Conservation (phyloP, 208 protist genomes). For the Balamuthia mandrillaris region DNA sequence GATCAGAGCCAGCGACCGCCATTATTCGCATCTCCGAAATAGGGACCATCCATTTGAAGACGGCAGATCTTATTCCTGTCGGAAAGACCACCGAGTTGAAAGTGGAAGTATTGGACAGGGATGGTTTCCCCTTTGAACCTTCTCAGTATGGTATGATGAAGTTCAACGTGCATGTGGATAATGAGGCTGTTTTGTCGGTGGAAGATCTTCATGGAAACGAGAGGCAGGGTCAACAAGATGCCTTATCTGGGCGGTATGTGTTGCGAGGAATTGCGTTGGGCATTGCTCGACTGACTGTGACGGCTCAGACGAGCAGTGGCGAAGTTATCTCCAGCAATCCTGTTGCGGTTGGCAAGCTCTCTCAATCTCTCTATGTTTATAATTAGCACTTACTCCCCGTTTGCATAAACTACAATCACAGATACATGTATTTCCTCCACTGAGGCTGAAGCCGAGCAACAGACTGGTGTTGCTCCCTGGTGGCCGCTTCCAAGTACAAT, state of each 20-base stretch:
- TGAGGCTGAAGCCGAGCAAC: not conserved
- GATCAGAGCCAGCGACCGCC: not conserved
- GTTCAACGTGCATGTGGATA: not conserved
- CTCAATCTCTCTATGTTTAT: too few relatives aligned
- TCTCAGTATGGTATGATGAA: not conserved
- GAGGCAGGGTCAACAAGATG: too few relatives aligned
- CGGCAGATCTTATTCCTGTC: not conserved
- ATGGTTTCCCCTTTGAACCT: not conserved
- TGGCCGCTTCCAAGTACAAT: slow-evolving; percentile 18
- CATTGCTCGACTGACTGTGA: slow-evolving; percentile 14
- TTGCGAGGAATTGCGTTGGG: not conserved
- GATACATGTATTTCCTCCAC: slow-evolving; percentile 33
- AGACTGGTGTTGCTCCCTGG: slow-evolving; percentile 20
- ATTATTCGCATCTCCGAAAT: slow-evolving; percentile 16
- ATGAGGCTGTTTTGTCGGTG: slow-evolving; percentile 12
- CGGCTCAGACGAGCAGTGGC: not conserved
- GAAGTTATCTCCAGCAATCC: not conserved
- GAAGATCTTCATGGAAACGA: not conserved
- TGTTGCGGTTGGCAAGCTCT: not conserved
- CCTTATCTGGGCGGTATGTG: not conserved
- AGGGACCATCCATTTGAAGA: not conserved
- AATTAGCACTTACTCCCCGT: too few relatives aligned
- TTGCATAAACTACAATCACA: too few relatives aligned
- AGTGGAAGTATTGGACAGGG: slow-evolving; percentile 8
- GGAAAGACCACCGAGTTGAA: slow-evolving; percentile 5